Percentiles rank a stretch among this genome's conserved stretches.
Evolutionary conservation across 768 basidiomycete genomes (phyloP).

Genomic region (Termitomyces sp.): DNA sequence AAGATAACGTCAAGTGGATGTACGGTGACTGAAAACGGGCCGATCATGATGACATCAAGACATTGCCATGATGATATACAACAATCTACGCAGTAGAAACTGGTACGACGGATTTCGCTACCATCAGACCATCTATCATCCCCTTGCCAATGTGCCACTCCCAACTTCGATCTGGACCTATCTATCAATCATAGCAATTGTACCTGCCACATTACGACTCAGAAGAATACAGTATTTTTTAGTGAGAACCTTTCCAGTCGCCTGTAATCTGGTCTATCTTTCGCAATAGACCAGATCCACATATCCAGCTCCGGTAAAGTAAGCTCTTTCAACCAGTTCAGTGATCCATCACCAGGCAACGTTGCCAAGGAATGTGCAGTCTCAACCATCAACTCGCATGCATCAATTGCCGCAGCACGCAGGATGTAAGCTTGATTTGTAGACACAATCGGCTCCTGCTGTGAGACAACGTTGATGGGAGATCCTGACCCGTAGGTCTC

Average conservation of each 20-base stretch:
- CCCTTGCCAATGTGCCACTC: neutral
- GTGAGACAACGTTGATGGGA: constrained; percentile 14
- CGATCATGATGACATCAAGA: neutral
- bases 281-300: constrained; percentile 83
- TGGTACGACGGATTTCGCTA: too few species aligned
- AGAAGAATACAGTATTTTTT: constrained; percentile 67
- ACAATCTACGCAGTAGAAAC: too few species aligned
- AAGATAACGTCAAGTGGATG: neutral
- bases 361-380: constrained; percentile 35
- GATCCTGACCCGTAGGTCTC: constrained; percentile 8
- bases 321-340: constrained; percentile 50
- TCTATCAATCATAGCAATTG: neutral
- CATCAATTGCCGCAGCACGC: constrained; percentile 76
- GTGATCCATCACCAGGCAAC: constrained; percentile 15
- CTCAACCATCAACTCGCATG: constrained; percentile 64
- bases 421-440: constrained; percentile 61
- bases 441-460: constrained; percentile 50
- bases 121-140: neutral
- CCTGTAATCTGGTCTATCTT: constrained; percentile 70
- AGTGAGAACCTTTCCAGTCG: constrained; percentile 61
- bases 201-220: constrained; percentile 11
- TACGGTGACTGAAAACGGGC: neutral
- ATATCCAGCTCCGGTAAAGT: constrained; percentile 59
- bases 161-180: neutral
- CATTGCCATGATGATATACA: too few species aligned